phyloP scores from a whole-genome alignment of 768 basidiomycete genomes.

The Mycena venus region DNA sequence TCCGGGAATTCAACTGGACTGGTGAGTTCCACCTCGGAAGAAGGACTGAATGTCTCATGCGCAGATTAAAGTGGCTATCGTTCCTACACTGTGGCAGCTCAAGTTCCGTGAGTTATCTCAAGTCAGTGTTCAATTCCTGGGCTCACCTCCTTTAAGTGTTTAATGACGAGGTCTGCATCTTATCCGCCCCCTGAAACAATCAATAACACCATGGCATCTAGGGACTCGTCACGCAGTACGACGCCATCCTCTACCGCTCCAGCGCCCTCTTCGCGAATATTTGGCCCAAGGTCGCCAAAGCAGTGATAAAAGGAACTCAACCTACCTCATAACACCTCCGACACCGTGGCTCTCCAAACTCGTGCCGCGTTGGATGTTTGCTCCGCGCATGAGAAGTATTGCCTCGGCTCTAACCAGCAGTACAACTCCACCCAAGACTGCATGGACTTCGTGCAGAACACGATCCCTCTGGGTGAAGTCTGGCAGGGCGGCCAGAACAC shows the following conservation, averaged over 20 bases:
- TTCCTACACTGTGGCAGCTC: background rate
- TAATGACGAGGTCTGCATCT: background rate
- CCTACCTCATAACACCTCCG: background rate
- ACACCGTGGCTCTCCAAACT: background rate
- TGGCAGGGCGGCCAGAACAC: conserved; percentile 16
- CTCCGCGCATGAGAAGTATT: background rate
- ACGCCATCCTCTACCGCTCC: background rate
- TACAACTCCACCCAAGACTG: background rate
- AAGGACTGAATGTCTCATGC: background rate
- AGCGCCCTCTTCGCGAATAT: background rate
- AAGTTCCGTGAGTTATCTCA: background rate
- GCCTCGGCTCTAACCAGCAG: background rate
- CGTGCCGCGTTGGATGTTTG: conserved; percentile 2
- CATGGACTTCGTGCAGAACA: background rate
- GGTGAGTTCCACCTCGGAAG: background rate
- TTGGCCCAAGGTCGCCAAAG: background rate
- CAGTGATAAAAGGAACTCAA: background rate
- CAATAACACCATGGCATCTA: background rate
- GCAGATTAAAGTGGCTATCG: background rate
- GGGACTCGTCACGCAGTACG: background rate
- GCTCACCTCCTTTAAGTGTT: background rate
- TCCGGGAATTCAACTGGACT: conserved; percentile 3
- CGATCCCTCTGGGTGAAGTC: background rate
- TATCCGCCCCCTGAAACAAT: no score
- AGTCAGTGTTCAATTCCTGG: background rate